Percentiles rank a stretch among this genome's conserved stretches.
phyloP scores from a whole-genome alignment of 495 filamentous ascomycete genomes.

The Xylaria venustula region DNA sequence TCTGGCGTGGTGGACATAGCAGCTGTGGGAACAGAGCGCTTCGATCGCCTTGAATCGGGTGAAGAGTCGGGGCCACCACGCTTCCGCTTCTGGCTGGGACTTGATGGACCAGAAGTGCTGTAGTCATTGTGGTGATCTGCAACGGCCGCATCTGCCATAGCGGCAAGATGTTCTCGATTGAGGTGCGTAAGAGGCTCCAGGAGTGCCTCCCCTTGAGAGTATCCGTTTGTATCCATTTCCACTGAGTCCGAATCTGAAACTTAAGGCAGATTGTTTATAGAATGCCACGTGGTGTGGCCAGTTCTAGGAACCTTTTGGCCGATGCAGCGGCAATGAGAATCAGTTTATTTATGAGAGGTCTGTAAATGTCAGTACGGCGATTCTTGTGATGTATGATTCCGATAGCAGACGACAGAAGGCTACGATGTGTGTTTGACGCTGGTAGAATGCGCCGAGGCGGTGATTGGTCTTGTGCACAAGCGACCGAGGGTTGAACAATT shows the following conservation, averaged over 20 bases:
- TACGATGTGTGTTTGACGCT: neutral
- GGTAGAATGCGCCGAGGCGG: neutral
- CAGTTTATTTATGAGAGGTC: neutral
- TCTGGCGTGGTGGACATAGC: constrained; percentile 36
- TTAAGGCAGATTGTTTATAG: no score
- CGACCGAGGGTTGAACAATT: neutral
- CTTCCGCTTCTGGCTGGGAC: constrained; percentile 48
- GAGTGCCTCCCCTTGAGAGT: constrained; percentile 28
- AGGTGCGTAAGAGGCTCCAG: constrained; percentile 34
- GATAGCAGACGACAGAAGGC: neutral
- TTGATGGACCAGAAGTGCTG: constrained; percentile 25
- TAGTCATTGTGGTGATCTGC: constrained; percentile 43
- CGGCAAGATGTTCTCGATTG: constrained; percentile 28
- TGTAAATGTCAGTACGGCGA: constrained; percentile 2
- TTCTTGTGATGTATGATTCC: neutral
- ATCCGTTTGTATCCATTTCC: constrained; percentile 32
- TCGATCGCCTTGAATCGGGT: constrained; percentile 43
- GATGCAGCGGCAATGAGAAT: neutral
- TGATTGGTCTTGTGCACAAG: neutral
- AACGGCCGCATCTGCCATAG: constrained; percentile 45
- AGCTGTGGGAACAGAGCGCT: constrained; percentile 41
- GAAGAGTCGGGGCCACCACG: constrained; percentile 40
- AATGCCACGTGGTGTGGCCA: constrained; percentile 21
- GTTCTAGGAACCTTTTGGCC: neutral
- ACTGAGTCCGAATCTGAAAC: constrained; percentile 17